These are phyloP conservation scores for Primulina huaijiensis DNA, from an alignment of 257 asterid species.

Conservation along the genomic window DNA sequence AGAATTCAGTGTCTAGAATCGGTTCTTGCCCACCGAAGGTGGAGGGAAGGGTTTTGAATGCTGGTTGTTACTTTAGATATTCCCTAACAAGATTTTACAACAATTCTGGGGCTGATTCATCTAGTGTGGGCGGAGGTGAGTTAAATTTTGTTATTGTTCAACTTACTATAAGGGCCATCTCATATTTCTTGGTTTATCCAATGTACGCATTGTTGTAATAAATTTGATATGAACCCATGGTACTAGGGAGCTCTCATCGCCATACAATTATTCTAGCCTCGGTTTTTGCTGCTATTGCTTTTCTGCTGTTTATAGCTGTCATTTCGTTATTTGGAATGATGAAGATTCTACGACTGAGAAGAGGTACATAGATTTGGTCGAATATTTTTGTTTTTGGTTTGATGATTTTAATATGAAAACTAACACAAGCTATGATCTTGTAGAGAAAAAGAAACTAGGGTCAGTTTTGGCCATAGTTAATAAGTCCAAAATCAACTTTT, in stretches of 20 bases:
- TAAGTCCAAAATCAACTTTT: constrained; percentile 52
- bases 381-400: not conserved
- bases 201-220: not conserved
- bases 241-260: constrained; percentile 41
- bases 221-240: not conserved
- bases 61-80: constrained; percentile 71
- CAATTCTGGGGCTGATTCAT: constrained; percentile 36
- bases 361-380: constrained; percentile 34
- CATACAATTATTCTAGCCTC: constrained; percentile 48
- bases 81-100: constrained; percentile 55
- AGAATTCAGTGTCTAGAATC: constrained; percentile 37
- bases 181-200: constrained; percentile 2
- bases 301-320: constrained; percentile 33
- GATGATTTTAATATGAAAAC: not conserved
- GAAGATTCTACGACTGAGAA: constrained; percentile 31
- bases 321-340: constrained; percentile 37
- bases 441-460: constrained; percentile 63
- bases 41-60: constrained; percentile 64
- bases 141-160: not conserved
- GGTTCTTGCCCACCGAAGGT: constrained; percentile 44
- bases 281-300: constrained; percentile 38
- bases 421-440: constrained; percentile 9
- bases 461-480: constrained; percentile 36
- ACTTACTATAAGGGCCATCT: not conserved
- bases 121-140: constrained; percentile 44